Evolutionary conservation across 306 rosid genomes (phyloP), one percentile per base, ranked within the genome.

Genomic region (Inga leiocalycina): DNA sequence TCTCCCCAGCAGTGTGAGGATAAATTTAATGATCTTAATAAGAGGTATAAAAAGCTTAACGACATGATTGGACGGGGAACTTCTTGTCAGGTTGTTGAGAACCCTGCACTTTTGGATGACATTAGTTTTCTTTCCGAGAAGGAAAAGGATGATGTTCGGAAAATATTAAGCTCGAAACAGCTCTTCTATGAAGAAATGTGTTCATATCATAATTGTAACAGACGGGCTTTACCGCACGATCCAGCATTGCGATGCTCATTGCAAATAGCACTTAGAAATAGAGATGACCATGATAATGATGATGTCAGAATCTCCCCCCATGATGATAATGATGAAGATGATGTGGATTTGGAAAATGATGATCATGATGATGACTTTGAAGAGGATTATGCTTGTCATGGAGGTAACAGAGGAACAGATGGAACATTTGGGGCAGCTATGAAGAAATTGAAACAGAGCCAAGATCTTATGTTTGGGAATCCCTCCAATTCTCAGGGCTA

Each of bases 1-100:
- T 95, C 98, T 4, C 98, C 98, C 6, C 98, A 95, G 92, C 98
- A 95, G 80, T 95, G 98, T 56, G 98, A 95, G 95, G 98, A 93
- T 85, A 95, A 95, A 67, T 93, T 95, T 79, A 95, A 95, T 82
- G 98, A 95, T 82, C 98, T 93, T 66, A 93, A 93, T 85, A 95
- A 95, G 90, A 91, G 98, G 88, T 95, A 95, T 77, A 93, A 95
- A 85, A 92, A 86, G 76, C 98, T 95, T 49, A 92, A 93, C 67
- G 98, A 95, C 71, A 89, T 95, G 90, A 85, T 95, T 41, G 98
- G 98, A 79, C 86, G 97, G 88, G 98, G 98, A 62, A 95, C 95
- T 74, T 93, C 98, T 83, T 95, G 98, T 87, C 85, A 89, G 81
- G 97, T 95, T 85, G 98, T 95, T 49, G 98, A 95, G 87, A 91